Evolutionary conservation across 495 filamentous ascomycete species (phyloP), one percentile per base, ranked within the genome.

Genomic region (Xylaria longipes): DNA sequence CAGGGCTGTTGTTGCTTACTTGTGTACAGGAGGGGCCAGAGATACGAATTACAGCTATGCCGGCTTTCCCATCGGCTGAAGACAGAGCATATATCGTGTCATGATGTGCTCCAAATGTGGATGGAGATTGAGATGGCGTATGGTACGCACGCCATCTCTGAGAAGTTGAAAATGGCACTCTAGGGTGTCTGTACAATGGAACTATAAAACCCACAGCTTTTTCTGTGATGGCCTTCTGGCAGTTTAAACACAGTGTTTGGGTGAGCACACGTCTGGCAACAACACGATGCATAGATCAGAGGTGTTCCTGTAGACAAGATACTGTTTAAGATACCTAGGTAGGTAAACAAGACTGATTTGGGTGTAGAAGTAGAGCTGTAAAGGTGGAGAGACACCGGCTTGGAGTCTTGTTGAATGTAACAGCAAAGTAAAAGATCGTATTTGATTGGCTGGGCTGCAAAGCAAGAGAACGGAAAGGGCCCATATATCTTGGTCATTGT

Each of bases 51-150:
- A 98, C 90, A 2, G 97, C 97, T 78, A 99, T 97, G 37, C 94
- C 96, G 39, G 94, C 93, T 80, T 87, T 89, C 8, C 97, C 95
- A 17, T 92, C 82, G 2, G 93, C 93, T 12, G 96, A 97, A 0
- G 96, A 97, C 4, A 98, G 84, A 0, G 97, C 96, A 77, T 95
- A 98, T 20, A 99, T 97, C 4, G 96, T 98, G 50, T 86, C 85
- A 74, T 84, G 74, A 14, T 48, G 60, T 1, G 31, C 12, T 25
- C 7, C 29, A n/a, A 27, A 33, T 15, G 33, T 22, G 15, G 17
- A 33, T n/a, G 45, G 6, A 35, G 22, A 22, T 56, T 22, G 69
- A 35, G 52, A 54, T 31, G 68, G 61, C 27, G 37, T 48, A 39
- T 60, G 29, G 52, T 48, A 60, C 22, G 52, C 25, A 43, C 14